phyloP scores from a whole-genome alignment of 2,329 filamentous ascomycete genomes.

The Pseudogymnoascus sp. region DNA sequence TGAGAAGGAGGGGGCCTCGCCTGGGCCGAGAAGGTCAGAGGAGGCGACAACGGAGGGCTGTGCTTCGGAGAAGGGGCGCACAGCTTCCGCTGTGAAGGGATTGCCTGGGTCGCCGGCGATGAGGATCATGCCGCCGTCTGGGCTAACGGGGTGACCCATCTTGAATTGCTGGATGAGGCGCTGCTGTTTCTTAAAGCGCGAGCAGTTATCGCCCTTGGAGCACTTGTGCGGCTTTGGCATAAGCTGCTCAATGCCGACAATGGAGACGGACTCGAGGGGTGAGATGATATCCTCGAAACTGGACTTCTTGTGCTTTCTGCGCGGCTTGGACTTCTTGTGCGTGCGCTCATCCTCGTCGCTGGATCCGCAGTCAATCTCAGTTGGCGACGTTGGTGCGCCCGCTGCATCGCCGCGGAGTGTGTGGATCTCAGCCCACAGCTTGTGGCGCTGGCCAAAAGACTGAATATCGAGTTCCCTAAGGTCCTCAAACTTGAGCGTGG shows the following conservation, averaged over 20 bases:
- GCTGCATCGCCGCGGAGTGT: slow-evolving; percentile 51
- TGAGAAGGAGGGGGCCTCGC: slow-evolving; percentile 52
- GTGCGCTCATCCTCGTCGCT: slow-evolving; percentile 20
- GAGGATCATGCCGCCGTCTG: slow-evolving; percentile 58
- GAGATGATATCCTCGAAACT: slow-evolving; percentile 57
- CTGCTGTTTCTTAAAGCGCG: slow-evolving; percentile 75
- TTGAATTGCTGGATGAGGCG: slow-evolving; percentile 66
- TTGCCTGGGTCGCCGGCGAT: slow-evolving; percentile 75
- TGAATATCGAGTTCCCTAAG: slow-evolving; percentile 71
- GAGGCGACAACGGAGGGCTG: slow-evolving; percentile 82
- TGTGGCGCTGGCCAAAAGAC: slow-evolving; percentile 73
- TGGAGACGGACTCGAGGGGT: slow-evolving; percentile 77
- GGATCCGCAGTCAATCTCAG: slow-evolving; percentile 40
- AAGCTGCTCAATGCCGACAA: slow-evolving; percentile 84
- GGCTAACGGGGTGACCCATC: slow-evolving; percentile 62
- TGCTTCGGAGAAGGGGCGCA: slow-evolving; percentile 63
- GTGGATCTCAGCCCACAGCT: slow-evolving; percentile 73
- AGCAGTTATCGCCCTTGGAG: slow-evolving; percentile 77
- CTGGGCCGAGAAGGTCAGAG: slow-evolving; percentile 77
- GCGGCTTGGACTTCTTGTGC: slow-evolving; percentile 21
- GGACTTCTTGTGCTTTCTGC: slow-evolving; percentile 21
- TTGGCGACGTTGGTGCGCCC: slow-evolving; percentile 44
- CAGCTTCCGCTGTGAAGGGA: slow-evolving; percentile 51
- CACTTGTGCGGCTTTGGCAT: slow-evolving; percentile 79
- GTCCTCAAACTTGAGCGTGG: slow-evolving; percentile 88